Base-by-base conservation (phyloP, 2,329 filamentous ascomycete species). In the Leptographium lundbergii region DNA sequence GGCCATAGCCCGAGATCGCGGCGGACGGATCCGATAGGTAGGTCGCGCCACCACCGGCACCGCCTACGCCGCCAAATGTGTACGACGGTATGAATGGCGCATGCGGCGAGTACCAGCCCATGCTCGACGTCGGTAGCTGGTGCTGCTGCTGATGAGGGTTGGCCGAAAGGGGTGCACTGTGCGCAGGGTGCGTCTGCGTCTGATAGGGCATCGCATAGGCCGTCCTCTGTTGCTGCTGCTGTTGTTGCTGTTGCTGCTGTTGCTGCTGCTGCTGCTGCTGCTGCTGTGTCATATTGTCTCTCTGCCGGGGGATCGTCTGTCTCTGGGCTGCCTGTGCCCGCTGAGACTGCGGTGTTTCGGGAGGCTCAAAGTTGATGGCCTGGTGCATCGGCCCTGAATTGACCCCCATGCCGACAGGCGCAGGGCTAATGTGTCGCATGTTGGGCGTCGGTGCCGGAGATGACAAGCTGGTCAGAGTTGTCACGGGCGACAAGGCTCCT, bases 11-110 rank as follows among this genome's bases (percentile, higher is more conserved):
- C 13, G 65, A 63, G 32, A 68, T 65, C 4, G 63, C 61, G 0
- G 63, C 61, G 11, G 63, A 61, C 3, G 63, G 63, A 55, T 67
- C 65, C 0, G 63, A 14, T 61, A 61, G 29, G 64, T 62, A 53
- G 60, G 47, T 10, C 4, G 36, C 24, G 36, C 22, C 65, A 51
- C 69, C 71, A 56, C 69, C 47, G 19, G 58, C 47, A 13, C 57
- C 70, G 22, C 70, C 71, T 42, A 72, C 71, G 27, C 53, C 54
- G 50, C 61, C 60, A 59, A 79, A 80, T 7, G 73, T 69, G 59
- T 80, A 81, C 0, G 79, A 78, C 2, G 78, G 77, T 56, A 81
- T 77, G 0, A 76, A 77, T 0, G 77, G 71, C 9, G 77, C 19
- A 3, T n/a, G 52, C 54, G 25, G 54, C 22, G 27, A 4, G 24